Evolutionary conservation across 2,329 filamentous ascomycete genomes (phyloP), one percentile per base, ranked within the genome.

Genomic region (Trichoderma simmonsii): DNA sequence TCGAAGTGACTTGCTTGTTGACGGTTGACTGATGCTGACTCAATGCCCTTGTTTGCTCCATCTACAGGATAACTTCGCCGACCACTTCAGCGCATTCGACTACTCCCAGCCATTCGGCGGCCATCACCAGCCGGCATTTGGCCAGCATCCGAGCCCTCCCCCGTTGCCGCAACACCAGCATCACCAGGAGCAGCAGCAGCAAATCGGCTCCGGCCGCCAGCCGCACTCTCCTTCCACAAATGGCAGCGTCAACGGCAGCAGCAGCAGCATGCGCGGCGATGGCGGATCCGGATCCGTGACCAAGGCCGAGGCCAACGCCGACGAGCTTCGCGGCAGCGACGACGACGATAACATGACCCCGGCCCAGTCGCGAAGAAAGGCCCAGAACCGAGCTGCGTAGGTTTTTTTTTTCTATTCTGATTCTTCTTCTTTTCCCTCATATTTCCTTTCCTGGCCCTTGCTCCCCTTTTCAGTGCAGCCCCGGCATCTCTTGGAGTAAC

Each of bases 381-480:
- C 87, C 59, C 88, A 90, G 79, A 90, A 90, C 74, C 83, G 88
- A 75, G 87, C 87, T 75, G 88, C 88, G 88, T 90, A 84, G 24
- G 6, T 28, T 28, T 12, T 11, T 21, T 6, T 21, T 28, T 14
- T 60, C 26, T 26, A 5, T 14, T 39, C 18, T 43, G 3, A 4
- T 7, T 65, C 28, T n/a, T 24, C 8, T 6, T 21, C 18, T 12
- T 21, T 63, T n/a, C 48, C 36, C 36, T 9, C n/a, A 28, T 30
- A 1, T 34, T 21, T 36, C 18, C 18, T 32, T 30, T 18, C 56
- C 56, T 21, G 48, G 48, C 18, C 2, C 1, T 30, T 32, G 56
- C 18, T 32, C 15, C 15, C 8, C 56, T 6, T 59, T 54, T 51
- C 18, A 12, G 43, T 43, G n/a, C 32, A 1, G 3, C 36, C 24